These are phyloP conservation scores for Euphrasia confusa DNA, from an alignment of 257 asterid genomes.

Conservation along the genomic window DNA sequence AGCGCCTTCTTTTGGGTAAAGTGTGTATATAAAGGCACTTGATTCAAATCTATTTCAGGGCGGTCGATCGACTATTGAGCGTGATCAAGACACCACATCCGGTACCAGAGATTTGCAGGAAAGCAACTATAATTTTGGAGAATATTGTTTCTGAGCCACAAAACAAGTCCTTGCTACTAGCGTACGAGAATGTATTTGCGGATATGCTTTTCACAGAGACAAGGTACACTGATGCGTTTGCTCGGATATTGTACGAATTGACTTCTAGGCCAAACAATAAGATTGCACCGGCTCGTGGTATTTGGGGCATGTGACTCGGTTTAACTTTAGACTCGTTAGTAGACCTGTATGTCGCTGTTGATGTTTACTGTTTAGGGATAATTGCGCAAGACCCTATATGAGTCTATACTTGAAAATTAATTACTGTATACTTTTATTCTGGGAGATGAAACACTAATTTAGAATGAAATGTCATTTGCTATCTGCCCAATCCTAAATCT, in stretches of 20 bases:
- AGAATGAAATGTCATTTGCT: too few species aligned
- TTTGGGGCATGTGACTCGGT: conserved; percentile 73
- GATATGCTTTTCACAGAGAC: conserved; percentile 72
- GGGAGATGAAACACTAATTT: too few species aligned
- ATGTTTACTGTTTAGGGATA: neutral
- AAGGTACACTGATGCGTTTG: conserved; percentile 60
- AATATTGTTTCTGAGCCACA: conserved; percentile 81
- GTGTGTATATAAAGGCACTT: neutral
- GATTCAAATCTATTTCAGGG: conserved; percentile 42
- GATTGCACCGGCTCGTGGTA: conserved; percentile 62
- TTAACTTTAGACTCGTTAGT: neutral
- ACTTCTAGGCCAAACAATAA: conserved; percentile 64
- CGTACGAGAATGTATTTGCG: conserved; percentile 66
- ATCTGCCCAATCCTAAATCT: neutral
- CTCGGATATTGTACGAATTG: conserved; percentile 63
- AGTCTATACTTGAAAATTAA: too few species aligned
- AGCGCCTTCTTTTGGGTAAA: neutral
- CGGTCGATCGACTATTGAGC: conserved; percentile 65
- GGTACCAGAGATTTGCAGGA: conserved; percentile 74
- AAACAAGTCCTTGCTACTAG: conserved; percentile 58
- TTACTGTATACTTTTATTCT: too few species aligned
- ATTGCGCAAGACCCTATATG: neutral
- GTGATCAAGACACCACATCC: conserved; percentile 69
- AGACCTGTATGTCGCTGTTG: too few species aligned
- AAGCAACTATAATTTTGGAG: conserved; percentile 64